phyloP scores from a whole-genome alignment of 2,329 filamentous ascomycete species.

The Atkinsonella hypoxylon region DNA sequence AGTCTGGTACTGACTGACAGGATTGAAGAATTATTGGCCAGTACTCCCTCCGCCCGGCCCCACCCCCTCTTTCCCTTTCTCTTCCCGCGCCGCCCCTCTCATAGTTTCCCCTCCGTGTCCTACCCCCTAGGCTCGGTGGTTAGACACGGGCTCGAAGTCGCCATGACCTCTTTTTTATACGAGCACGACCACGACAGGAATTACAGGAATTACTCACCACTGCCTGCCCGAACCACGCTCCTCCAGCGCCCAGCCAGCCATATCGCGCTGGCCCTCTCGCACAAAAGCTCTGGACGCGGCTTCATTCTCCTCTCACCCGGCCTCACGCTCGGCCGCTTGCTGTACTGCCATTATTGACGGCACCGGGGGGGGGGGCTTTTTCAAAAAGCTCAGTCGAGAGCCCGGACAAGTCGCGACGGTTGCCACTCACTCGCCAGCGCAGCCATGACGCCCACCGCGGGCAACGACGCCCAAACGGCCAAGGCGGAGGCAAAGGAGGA shows the following conservation, averaged over 20 bases:
- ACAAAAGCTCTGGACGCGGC: background rate
- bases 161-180: background rate
- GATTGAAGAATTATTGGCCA: too few relatives aligned
- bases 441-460: conserved; percentile 9
- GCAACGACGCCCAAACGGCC: conserved; percentile 37
- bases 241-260: background rate
- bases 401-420: too few relatives aligned
- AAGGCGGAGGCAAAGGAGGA: conserved; percentile 32
- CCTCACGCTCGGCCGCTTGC: background rate
- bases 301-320: background rate
- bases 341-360: background rate
- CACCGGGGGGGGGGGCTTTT: too few relatives aligned
- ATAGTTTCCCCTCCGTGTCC: background rate
- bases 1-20: too few relatives aligned
- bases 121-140: background rate
- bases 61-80: background rate
- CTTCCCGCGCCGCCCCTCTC: background rate
- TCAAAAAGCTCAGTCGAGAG: too few relatives aligned
- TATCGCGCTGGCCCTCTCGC: background rate
- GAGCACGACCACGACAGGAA: too few relatives aligned
- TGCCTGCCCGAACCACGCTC: background rate
- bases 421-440: background rate
- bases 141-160: background rate
- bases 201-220: background rate
- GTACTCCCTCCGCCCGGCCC: background rate